Evolutionary conservation across 805 yeast genomes (phyloP).

Genomic region (Metschnikowia dekortorum): DNA sequence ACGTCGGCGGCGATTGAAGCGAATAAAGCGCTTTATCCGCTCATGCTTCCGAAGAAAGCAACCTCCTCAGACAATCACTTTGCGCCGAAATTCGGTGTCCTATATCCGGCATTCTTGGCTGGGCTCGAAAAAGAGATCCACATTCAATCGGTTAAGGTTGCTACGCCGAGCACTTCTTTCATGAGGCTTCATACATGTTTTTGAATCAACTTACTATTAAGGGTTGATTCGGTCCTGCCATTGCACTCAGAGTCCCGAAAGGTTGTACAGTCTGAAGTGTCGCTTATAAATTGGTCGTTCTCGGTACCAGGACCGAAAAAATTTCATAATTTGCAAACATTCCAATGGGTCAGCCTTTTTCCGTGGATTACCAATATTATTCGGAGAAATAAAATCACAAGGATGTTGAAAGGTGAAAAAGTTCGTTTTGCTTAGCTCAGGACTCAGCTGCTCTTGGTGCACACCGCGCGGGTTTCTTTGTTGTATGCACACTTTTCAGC

Average conservation of each 20-base stretch:
- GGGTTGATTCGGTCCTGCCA: too few species aligned
- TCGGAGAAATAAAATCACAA: too few species aligned
- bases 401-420: too few species aligned
- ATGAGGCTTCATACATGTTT: neutral
- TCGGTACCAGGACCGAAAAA: too few species aligned
- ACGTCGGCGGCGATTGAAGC: conserved; percentile 11
- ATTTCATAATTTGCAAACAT: too few species aligned
- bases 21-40: conserved; percentile 7
- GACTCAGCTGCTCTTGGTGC: neutral
- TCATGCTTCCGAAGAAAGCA: neutral
- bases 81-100: conserved; percentile 9
- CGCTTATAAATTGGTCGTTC: too few species aligned
- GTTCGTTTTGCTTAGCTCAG: too few species aligned
- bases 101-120: conserved; percentile 8
- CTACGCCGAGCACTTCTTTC: conserved; percentile 2
- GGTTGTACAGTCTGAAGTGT: too few species aligned
- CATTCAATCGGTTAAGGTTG: conserved; percentile 10
- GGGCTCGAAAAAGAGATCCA: conserved; percentile 5
- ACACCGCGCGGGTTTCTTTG: conserved; percentile 1
- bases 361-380: too few species aligned
- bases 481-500: conserved; percentile 1
- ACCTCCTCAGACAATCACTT: neutral
- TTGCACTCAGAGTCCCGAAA: too few species aligned
- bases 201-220: too few species aligned
- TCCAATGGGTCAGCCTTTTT: too few species aligned